Conservation (phyloP, 2,329 filamentous ascomycete genomes). For the Penicillium sp. region DNA sequence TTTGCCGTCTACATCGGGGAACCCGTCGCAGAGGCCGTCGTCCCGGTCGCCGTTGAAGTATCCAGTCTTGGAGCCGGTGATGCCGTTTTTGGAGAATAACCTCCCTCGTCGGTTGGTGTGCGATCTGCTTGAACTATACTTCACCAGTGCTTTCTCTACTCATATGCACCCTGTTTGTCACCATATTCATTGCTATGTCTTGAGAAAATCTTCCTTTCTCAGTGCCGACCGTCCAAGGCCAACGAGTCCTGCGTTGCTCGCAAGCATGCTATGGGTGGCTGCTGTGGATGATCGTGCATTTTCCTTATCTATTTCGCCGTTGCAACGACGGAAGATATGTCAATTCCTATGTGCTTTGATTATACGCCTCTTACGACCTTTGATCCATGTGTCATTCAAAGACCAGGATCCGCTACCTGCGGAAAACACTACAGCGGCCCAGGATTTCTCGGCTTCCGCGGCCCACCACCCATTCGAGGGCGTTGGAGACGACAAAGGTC, state of each 20-base stretch:
- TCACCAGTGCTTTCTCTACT: constrained; percentile 82
- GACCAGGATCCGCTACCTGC: constrained; percentile 49
- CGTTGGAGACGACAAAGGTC: constrained; percentile 57
- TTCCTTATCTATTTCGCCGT: constrained; percentile 79
- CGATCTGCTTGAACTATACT: constrained; percentile 87
- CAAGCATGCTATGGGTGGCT: constrained; percentile 95
- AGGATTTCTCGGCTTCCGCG: constrained; percentile 75
- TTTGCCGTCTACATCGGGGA: constrained; percentile 48
- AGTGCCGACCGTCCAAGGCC: constrained; percentile 75
- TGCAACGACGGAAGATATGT: constrained; percentile 80
- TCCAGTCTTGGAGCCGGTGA: constrained; percentile 78
- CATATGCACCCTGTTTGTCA: constrained; percentile 89
- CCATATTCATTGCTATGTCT: constrained; percentile 85
- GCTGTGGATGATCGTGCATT: constrained; percentile 91
- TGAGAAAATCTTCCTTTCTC: constrained; percentile 83
- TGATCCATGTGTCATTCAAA: constrained; percentile 72
- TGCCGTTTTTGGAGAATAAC: constrained; percentile 77
- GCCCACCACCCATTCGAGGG: constrained; percentile 54
- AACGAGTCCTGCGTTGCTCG: constrained; percentile 82
- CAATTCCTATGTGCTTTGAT: constrained; percentile 86
- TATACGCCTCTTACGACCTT: constrained; percentile 77
- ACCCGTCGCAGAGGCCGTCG: constrained; percentile 57
- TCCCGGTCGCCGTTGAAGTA: constrained; percentile 63
- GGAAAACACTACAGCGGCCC: constrained; percentile 55
- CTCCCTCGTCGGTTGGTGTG: constrained; percentile 79